Evolutionary conservation across 495 filamentous ascomycete genomes (phyloP).

Genomic region (Penicillium nucicola): DNA sequence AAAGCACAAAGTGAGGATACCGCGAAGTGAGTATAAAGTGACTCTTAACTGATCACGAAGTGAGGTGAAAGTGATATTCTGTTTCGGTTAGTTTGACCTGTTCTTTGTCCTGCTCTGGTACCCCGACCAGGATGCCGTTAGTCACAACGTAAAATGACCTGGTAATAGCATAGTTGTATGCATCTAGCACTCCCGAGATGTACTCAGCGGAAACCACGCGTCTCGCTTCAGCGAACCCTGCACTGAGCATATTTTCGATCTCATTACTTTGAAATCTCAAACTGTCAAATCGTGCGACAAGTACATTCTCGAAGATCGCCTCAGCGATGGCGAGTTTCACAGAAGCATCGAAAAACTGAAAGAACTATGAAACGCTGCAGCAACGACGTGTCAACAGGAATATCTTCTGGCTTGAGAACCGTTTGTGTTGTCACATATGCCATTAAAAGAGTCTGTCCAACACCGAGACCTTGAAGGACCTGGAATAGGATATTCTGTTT

Average conservation of each 20-base stretch:
- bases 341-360: conserved; percentile 8
- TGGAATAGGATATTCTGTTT: conserved; percentile 9
- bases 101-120: too few species aligned
- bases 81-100: too few species aligned
- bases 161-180: conserved; percentile 26
- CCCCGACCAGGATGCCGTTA: too few species aligned
- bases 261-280: background rate
- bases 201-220: background rate
- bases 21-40: too few species aligned
- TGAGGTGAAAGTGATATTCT: too few species aligned
- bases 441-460: conserved; percentile 7
- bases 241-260: background rate
- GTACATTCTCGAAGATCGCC: conserved; percentile 6
- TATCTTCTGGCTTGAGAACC: conserved; percentile 5
- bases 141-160: conserved; percentile 22
- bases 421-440: conserved; percentile 4
- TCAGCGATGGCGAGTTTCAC: conserved; percentile 6
- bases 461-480: conserved; percentile 3
- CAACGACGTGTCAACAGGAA: conserved; percentile 5
- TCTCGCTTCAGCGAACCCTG: conserved; percentile 2
- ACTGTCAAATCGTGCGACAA: background rate
- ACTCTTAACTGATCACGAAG: too few species aligned
- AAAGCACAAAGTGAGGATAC: too few species aligned
- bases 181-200: conserved; percentile 11
- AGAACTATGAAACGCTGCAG: conserved; percentile 3